phyloP scores from a whole-genome alignment of 2,329 filamentous ascomycete genomes.

The Venturia asperata region DNA sequence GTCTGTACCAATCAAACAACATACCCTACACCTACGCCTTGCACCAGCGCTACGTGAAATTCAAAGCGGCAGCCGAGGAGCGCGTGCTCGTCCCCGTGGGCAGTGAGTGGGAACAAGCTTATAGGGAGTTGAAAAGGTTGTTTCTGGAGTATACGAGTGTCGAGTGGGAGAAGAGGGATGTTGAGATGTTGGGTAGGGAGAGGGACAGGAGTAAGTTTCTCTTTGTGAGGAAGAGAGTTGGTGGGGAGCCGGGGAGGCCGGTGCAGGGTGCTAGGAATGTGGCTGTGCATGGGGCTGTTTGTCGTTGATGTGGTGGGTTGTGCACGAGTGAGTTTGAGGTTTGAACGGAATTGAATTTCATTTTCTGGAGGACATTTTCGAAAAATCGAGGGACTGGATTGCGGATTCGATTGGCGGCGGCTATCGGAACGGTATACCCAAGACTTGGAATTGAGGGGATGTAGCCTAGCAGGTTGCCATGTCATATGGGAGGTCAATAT shows the following conservation, averaged over 20 bases:
- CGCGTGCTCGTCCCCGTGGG: neutral
- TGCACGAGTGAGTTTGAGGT: too few species aligned
- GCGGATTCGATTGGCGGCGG: too few species aligned
- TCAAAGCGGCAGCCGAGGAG: neutral
- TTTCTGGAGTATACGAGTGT: slow-evolving; percentile 9
- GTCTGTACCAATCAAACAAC: slow-evolving; percentile 55
- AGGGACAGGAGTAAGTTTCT: slow-evolving; percentile 8
- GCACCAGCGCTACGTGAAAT: slow-evolving; percentile 31
- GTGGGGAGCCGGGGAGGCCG: neutral
- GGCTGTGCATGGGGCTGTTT: neutral
- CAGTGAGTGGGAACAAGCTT: neutral
- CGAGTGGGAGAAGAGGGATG: slow-evolving; percentile 11
- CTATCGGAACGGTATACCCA: too few species aligned
- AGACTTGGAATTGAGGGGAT: too few species aligned
- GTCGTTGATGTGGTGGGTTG: neutral
- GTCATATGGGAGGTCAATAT: too few species aligned
- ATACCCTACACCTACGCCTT: slow-evolving; percentile 55
- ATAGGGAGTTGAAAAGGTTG: neutral
- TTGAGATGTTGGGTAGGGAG: neutral
- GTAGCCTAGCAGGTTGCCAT: too few species aligned
- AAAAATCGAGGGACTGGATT: too few species aligned
- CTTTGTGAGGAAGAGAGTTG: neutral
- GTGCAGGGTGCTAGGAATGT: neutral
- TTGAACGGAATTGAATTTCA: too few species aligned
- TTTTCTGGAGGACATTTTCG: too few species aligned